Evolutionary conservation across 2,329 filamentous ascomycete species (phyloP).

Genomic region (Periconia sp.): DNA sequence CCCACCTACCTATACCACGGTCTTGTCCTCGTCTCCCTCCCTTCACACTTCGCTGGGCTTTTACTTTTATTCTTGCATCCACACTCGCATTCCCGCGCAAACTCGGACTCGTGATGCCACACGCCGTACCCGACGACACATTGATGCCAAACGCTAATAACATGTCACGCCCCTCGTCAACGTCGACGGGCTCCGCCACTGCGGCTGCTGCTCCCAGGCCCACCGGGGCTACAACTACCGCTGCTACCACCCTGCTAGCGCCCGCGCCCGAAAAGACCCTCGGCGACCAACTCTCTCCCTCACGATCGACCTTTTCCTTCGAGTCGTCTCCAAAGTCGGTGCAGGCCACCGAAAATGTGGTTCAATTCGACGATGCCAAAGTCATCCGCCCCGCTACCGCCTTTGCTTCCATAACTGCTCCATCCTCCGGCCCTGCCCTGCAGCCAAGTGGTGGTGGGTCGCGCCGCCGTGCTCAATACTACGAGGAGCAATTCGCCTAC

Average conservation of each 20-base stretch:
- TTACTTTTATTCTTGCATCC: too few relatives aligned
- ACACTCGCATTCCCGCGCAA: too few relatives aligned
- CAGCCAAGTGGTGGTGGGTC: slow-evolving; percentile 15
- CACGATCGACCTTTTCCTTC: slow-evolving; percentile 43
- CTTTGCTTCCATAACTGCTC: not conserved
- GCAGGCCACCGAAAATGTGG: slow-evolving; percentile 19
- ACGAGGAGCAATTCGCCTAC: slow-evolving; percentile 42
- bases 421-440: not conserved
- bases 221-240: slow-evolving; percentile 27
- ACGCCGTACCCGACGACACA: slow-evolving; percentile 36
- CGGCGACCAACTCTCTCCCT: slow-evolving; percentile 35
- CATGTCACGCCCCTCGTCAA: slow-evolving; percentile 42
- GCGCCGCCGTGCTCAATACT: slow-evolving; percentile 40
- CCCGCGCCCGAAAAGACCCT: slow-evolving; percentile 19
- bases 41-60: too few relatives aligned
- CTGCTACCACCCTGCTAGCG: slow-evolving; percentile 17
- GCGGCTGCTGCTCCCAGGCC: slow-evolving; percentile 38
- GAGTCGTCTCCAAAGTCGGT: slow-evolving; percentile 36
- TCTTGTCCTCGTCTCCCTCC: too few relatives aligned
- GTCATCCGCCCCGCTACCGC: slow-evolving; percentile 13
- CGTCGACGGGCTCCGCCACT: slow-evolving; percentile 37
- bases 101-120: slow-evolving; percentile 42
- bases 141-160: slow-evolving; percentile 16
- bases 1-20: too few relatives aligned
- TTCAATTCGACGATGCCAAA: slow-evolving; percentile 14